These are phyloP conservation scores for Podospora pseudocomata DNA, from an alignment of 495 filamentous ascomycete species.

Conservation along the genomic window DNA sequence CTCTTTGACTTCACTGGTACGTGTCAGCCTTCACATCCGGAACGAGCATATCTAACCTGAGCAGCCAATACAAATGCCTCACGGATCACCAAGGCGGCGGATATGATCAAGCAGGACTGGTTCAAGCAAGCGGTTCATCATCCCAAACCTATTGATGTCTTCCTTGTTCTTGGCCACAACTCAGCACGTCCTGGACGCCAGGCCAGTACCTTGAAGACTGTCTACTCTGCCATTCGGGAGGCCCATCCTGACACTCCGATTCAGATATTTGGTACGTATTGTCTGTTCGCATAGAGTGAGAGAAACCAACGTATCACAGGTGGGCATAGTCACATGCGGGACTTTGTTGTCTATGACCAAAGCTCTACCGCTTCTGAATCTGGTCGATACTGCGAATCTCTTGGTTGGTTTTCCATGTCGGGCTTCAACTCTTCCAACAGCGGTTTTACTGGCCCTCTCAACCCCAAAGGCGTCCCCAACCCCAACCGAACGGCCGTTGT, in stretches of 20 bases:
- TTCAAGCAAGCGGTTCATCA: conserved; percentile 65
- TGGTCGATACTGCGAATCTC: conserved; percentile 83
- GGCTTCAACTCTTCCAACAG: conserved; percentile 49
- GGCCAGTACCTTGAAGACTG: conserved; percentile 51
- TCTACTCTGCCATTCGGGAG: conserved; percentile 64
- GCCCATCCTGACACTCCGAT: conserved; percentile 67
- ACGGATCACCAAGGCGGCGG: conserved; percentile 46
- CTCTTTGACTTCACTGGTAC: conserved; percentile 69
- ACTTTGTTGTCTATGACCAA: conserved; percentile 68
- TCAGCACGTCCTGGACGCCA: conserved; percentile 53
- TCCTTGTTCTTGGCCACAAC: conserved; percentile 70
- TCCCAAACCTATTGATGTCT: conserved; percentile 65
- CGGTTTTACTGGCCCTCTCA: conserved; percentile 28
- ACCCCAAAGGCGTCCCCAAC: conserved; percentile 41
- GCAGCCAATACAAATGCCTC: conserved; percentile 29
- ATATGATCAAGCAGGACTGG: conserved; percentile 69
- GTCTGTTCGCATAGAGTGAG: neutral
- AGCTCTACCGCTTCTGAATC: conserved; percentile 71
- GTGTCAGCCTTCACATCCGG: neutral
- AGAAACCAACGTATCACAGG: conserved; percentile 20
- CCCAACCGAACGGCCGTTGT: conserved; percentile 41
- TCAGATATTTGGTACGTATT: conserved; percentile 59
- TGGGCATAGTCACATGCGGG: conserved; percentile 77
- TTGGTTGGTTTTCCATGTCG: conserved; percentile 77
- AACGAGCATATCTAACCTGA: neutral